These are phyloP conservation scores for Phyllosticta citrichinensis DNA, from an alignment of 2,329 filamentous ascomycete species.

Conservation along the genomic window DNA sequence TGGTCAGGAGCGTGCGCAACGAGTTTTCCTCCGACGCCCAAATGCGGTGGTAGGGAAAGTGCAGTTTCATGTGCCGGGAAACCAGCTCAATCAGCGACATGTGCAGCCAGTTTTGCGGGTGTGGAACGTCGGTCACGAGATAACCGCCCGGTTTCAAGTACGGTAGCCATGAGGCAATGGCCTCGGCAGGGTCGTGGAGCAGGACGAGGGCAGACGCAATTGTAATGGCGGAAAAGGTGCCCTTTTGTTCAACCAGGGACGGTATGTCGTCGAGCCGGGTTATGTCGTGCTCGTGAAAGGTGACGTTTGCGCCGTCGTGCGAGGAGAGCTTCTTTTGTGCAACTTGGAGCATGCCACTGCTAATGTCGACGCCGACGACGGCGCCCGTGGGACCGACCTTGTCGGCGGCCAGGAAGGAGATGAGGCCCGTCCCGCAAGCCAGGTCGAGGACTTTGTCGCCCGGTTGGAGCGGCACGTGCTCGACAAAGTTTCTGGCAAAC, in stretches of 20 bases:
- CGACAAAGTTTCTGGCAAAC: slow-evolving; percentile 30
- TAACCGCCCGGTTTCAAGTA: slow-evolving; percentile 33
- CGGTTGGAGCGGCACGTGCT: slow-evolving; percentile 20
- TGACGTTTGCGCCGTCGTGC: background rate
- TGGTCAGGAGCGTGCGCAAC: slow-evolving; percentile 19
- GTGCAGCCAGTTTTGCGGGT: slow-evolving; percentile 27
- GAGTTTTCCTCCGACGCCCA: slow-evolving; percentile 26
- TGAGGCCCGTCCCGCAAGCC: slow-evolving; percentile 37
- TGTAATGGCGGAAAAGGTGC: slow-evolving; percentile 27
- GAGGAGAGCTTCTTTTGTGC: slow-evolving; percentile 2
- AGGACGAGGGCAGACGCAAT: slow-evolving; percentile 32
- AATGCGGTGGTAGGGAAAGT: slow-evolving; percentile 27
- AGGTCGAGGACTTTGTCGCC: slow-evolving; percentile 36
- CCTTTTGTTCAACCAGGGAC: slow-evolving; percentile 17
- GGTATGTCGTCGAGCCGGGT: slow-evolving; percentile 20
- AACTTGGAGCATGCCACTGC: slow-evolving; percentile 20
- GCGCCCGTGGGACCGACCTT: slow-evolving; percentile 27
- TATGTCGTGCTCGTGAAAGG: slow-evolving; percentile 24
- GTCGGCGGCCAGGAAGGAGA: slow-evolving; percentile 30
- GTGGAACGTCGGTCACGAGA: slow-evolving; percentile 30
- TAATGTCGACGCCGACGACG: slow-evolving; percentile 34
- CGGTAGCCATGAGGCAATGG: slow-evolving; percentile 27
- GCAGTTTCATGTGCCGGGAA: slow-evolving; percentile 21
- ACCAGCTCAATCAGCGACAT: slow-evolving; percentile 30
- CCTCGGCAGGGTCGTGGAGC: slow-evolving; percentile 27